Percentiles rank a stretch among this genome's conserved stretches.
These are phyloP conservation scores for Penicillium egyptiacum DNA, from an alignment of 495 filamentous ascomycete genomes.

Conservation along the genomic window DNA sequence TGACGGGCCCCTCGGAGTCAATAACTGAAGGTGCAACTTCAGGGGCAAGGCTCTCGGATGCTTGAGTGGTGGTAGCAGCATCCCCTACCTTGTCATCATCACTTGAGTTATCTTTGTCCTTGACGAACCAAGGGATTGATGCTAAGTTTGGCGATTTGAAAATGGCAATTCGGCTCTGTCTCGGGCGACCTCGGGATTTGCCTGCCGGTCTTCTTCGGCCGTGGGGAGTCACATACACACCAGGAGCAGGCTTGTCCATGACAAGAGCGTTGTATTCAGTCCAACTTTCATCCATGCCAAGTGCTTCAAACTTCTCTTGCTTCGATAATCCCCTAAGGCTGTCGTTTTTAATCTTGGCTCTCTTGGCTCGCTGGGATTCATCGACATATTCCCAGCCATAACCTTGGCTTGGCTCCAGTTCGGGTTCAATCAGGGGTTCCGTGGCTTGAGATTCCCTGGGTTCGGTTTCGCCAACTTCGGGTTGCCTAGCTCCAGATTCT, in stretches of 20 bases:
- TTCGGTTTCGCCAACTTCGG: not conserved
- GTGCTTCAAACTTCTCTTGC: constrained; percentile 40
- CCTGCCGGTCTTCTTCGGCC: constrained; percentile 46
- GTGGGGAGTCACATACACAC: constrained; percentile 53
- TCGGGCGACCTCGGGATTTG: constrained; percentile 50
- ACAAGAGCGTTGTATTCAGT: constrained; percentile 45
- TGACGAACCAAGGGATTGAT: constrained; percentile 41
- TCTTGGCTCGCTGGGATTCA: not conserved
- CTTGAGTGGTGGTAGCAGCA: not conserved
- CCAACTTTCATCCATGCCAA: constrained; percentile 46
- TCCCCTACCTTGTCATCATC: constrained; percentile 9
- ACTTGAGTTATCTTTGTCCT: constrained; percentile 1
- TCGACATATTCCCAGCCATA: constrained; percentile 6
- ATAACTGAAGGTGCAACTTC: not conserved
- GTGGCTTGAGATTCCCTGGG: not conserved
- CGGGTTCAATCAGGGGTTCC: not conserved
- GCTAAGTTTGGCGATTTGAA: constrained; percentile 48
- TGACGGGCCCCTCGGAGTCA: not conserved
- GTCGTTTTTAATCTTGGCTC: constrained; percentile 17
- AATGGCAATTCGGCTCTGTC: constrained; percentile 49
- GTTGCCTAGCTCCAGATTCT: not conserved
- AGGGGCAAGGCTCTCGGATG: not conserved
- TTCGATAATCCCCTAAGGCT: constrained; percentile 34
- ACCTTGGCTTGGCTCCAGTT: not conserved
- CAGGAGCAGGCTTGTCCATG: constrained; percentile 42